Conservation (phyloP, 169 alveolate species). For the Cryptosporidium andersoni region DNA sequence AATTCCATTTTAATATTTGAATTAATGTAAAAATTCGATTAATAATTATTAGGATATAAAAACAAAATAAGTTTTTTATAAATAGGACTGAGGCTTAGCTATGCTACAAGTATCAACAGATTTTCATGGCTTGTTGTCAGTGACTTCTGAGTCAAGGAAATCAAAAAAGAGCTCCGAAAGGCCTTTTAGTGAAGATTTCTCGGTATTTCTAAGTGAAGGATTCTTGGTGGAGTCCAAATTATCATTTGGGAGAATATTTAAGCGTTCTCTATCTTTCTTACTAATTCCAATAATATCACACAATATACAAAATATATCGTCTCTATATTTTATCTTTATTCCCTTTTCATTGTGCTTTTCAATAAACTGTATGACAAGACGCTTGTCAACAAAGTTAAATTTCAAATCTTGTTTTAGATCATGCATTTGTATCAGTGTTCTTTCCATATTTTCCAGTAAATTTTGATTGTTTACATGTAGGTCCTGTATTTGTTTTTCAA, state of each 20-base stretch:
- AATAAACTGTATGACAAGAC: conserved; percentile 35
- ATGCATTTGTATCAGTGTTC: conserved; percentile 16
- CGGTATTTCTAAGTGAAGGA: no score
- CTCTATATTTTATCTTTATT: conserved; percentile 36
- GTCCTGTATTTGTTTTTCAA: conserved; percentile 9
- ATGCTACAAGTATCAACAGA: no score
- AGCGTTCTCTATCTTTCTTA: conserved; percentile 8
- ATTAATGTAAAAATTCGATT: no score
- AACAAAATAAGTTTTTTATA: no score
- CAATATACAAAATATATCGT: conserved; percentile 41
- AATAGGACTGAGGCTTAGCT: no score
- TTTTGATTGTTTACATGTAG: conserved; percentile 42
- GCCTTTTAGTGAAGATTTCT: neutral
- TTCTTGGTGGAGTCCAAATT: no score
- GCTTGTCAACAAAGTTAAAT: conserved; percentile 33
- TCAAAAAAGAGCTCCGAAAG: conserved; percentile 58
- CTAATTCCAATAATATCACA: conserved; percentile 58
- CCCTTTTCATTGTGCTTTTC: conserved; percentile 61
- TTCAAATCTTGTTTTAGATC: conserved; percentile 27
- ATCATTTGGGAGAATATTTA: neutral
- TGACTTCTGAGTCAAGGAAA: conserved; percentile 51
- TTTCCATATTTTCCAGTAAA: conserved; percentile 23
- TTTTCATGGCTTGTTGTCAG: neutral
- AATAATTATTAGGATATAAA: no score
- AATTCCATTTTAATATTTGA: no score